phyloP scores from a whole-genome alignment of 345 rosid genomes.

The Heritiera fomes region DNA sequence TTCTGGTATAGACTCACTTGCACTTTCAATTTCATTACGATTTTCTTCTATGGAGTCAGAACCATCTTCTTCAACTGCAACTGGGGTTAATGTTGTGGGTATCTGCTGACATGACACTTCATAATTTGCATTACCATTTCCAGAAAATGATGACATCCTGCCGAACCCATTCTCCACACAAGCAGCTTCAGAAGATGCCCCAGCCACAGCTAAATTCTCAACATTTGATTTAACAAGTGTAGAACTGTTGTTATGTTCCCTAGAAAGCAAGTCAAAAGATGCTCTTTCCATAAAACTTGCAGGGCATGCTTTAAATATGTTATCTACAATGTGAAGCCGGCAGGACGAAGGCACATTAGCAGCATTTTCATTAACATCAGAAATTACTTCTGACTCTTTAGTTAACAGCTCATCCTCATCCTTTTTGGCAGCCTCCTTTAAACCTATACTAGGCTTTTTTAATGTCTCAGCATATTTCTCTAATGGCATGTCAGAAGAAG shows the following conservation, averaged over 20 bases:
- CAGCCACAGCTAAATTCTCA: constrained; percentile 25
- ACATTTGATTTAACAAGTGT: constrained; percentile 35
- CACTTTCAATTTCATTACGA: constrained; percentile 24
- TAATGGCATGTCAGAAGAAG: constrained; percentile 24
- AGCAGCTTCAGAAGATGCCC: constrained; percentile 25
- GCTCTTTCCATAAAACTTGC: constrained; percentile 20
- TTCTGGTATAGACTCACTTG: constrained; percentile 16
- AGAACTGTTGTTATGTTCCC: constrained; percentile 22
- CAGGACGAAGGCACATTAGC: constrained; percentile 29
- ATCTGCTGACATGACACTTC: constrained; percentile 28
- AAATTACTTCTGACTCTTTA: constrained; percentile 28
- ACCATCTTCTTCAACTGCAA: constrained; percentile 23
- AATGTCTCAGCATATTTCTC: constrained; percentile 37
- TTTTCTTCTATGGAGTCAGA: constrained; percentile 30
- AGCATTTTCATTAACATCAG: constrained; percentile 32
- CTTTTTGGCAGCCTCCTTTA: constrained; percentile 35
- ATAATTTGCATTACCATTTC: constrained; percentile 29
- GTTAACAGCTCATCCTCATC: constrained; percentile 25
- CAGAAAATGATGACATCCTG: constrained; percentile 27
- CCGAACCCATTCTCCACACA: constrained; percentile 23
- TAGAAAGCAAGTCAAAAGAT: constrained; percentile 19
- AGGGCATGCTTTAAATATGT: constrained; percentile 31
- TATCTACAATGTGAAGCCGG: constrained; percentile 42
- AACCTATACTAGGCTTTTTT: constrained; percentile 37
- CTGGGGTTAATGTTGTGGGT: constrained; percentile 29